phyloP scores from a whole-genome alignment of 345 rosid species.

The Salix viminalis region DNA sequence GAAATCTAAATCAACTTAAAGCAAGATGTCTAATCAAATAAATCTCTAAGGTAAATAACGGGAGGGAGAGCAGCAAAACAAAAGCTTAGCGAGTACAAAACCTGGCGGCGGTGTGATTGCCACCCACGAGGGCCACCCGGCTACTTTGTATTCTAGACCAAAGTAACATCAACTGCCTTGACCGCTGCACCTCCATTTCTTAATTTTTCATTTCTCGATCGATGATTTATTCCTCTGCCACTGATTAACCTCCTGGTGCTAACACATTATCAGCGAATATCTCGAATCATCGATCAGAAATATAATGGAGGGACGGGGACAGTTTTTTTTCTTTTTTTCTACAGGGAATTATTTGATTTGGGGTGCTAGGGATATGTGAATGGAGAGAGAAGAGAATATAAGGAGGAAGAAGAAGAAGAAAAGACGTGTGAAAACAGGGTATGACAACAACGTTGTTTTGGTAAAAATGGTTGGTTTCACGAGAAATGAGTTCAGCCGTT shows the following conservation, averaged over 20 bases:
- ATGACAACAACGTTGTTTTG: background rate
- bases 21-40: no score
- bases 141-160: slow-evolving; percentile 40
- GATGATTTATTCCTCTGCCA: background rate
- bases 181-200: slow-evolving; percentile 60
- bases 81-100: slow-evolving; percentile 66
- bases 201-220: slow-evolving; percentile 1
- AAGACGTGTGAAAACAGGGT: background rate
- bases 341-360: background rate
- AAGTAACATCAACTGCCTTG: slow-evolving; percentile 50
- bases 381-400: background rate
- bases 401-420: background rate
- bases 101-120: slow-evolving; percentile 83
- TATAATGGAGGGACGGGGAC: slow-evolving; percentile 12
- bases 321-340: background rate
- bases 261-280: background rate
- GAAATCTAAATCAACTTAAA: background rate
- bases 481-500: slow-evolving; percentile 28
- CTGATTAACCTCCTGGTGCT: background rate
- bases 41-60: background rate
- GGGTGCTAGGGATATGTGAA: background rate
- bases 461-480: slow-evolving; percentile 15
- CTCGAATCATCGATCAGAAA: background rate
- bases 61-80: slow-evolving; percentile 3
- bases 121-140: slow-evolving; percentile 73